A percentile compares a stretch with the other conserved stretches of the same genome.
phyloP scores from a whole-genome alignment of 257 asterid genomes.

The Solanum chmielewskii region DNA sequence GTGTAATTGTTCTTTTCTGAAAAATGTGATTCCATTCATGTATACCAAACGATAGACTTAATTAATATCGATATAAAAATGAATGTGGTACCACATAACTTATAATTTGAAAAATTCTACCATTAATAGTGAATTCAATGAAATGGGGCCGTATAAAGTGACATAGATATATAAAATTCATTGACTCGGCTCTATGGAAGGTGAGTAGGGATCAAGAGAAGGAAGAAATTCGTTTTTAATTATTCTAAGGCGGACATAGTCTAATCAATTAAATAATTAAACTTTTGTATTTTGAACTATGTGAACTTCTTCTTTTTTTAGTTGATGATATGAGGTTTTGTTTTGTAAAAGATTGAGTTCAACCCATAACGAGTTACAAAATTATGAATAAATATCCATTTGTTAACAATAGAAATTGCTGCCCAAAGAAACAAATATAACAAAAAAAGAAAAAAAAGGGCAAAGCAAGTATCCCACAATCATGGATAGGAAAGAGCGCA shows the following conservation, averaged over 20 bases:
- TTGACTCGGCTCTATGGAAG: neutral
- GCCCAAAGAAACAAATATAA: neutral
- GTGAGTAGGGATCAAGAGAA: neutral
- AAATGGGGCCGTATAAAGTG: neutral
- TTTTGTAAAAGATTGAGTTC: neutral
- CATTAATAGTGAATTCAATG: neutral
- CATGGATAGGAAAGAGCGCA: neutral
- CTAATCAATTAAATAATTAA: neutral
- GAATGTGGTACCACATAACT: neutral
- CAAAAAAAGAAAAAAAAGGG: neutral
- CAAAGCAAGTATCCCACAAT: fast-evolving
- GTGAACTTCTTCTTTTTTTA: too few relatives aligned
- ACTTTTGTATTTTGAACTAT: too few relatives aligned
- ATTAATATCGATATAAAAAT: too few relatives aligned
- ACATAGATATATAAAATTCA: too few relatives aligned
- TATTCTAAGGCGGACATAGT: neutral
- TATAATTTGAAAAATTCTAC: neutral
- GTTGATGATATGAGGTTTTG: neutral
- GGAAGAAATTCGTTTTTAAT: neutral
- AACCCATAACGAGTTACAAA: neutral
- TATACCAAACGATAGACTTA: fast-evolving
- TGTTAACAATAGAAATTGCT: neutral
- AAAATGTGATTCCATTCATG: too few relatives aligned
- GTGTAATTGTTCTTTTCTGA: neutral
- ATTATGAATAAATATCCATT: neutral